A percentile compares a stretch with the other conserved stretches of the same genome.
phyloP scores from a whole-genome alignment of 345 rosid genomes.

The Murraya paniculata region DNA sequence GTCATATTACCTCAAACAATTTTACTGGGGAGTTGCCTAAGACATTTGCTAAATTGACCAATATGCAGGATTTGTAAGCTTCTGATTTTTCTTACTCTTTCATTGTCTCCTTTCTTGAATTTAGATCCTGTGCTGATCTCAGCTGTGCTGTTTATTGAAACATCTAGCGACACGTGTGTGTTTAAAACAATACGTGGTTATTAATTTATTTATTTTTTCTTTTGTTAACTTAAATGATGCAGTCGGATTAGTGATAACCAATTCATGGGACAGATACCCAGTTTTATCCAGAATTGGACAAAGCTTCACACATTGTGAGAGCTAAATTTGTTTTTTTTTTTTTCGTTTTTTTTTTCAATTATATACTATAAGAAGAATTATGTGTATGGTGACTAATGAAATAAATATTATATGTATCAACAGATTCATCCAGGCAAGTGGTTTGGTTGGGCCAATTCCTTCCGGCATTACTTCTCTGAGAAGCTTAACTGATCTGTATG shows the following conservation, averaged over 20 bases:
- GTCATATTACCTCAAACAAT: constrained; percentile 45
- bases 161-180: too few species aligned
- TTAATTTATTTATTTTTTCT: background rate
- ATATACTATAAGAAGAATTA: background rate
- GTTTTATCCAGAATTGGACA: constrained; percentile 55
- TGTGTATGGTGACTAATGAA: background rate
- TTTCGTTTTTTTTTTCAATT: background rate
- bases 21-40: constrained; percentile 51
- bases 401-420: background rate
- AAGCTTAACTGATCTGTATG: constrained; percentile 32
- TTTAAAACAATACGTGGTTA: too few species aligned
- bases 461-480: constrained; percentile 20
- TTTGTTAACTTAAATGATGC: background rate
- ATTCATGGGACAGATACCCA: constrained; percentile 50
- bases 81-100: background rate
- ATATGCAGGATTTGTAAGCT: constrained; percentile 49
- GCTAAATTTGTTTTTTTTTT: background rate
- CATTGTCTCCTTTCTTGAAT: background rate
- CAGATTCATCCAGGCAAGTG: constrained; percentile 48
- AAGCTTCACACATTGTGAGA: constrained; percentile 50
- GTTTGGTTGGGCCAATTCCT: constrained; percentile 57
- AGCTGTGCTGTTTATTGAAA: background rate
- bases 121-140: background rate
- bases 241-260: constrained; percentile 53
- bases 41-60: constrained; percentile 45